These are phyloP conservation scores for Hyphopichia burtonii DNA, from an alignment of 1,139 yeast species.

Conservation along the genomic window DNA sequence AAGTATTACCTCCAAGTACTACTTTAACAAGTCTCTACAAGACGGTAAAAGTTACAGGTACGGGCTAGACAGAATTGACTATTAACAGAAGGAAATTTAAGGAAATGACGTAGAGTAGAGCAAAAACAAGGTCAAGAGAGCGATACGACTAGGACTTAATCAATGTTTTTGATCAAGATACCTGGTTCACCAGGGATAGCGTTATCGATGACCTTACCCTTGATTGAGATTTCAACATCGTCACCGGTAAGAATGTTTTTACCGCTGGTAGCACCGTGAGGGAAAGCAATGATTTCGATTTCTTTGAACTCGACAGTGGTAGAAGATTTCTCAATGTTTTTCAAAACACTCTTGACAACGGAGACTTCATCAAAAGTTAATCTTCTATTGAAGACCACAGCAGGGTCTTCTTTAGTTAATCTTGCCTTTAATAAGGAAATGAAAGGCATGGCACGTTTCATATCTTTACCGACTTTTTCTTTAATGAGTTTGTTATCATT, in stretches of 20 bases:
- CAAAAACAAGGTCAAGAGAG: background rate
- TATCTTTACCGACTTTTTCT: slow-evolving; percentile 68
- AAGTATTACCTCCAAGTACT: no score
- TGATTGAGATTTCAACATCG: slow-evolving; percentile 58
- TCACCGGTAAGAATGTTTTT: slow-evolving; percentile 67
- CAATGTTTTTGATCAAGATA: slow-evolving; percentile 64
- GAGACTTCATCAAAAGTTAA: slow-evolving; percentile 77
- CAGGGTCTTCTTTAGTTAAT: slow-evolving; percentile 64
- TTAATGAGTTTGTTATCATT: slow-evolving; percentile 62
- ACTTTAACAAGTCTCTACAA: no score
- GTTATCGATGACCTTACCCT: slow-evolving; percentile 70
- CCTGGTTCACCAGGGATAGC: slow-evolving; percentile 97
- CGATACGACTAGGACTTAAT: slow-evolving; percentile 9
- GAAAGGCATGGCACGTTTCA: slow-evolving; percentile 98
- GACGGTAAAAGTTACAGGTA: no score
- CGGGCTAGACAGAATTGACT: background rate
- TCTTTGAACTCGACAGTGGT: slow-evolving; percentile 58
- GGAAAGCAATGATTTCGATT: slow-evolving; percentile 55
- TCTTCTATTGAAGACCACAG: slow-evolving; percentile 82
- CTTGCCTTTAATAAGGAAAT: slow-evolving; percentile 82
- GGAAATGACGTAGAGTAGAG: background rate
- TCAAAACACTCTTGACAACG: slow-evolving; percentile 56
- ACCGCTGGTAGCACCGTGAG: slow-evolving; percentile 62
- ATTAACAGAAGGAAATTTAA: background rate
- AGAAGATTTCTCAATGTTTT: slow-evolving; percentile 63